Evolutionary conservation across 129 eudicot genomes (phyloP), one percentile per base, ranked within the genome.

Genomic region (Lactuca sativa): DNA sequence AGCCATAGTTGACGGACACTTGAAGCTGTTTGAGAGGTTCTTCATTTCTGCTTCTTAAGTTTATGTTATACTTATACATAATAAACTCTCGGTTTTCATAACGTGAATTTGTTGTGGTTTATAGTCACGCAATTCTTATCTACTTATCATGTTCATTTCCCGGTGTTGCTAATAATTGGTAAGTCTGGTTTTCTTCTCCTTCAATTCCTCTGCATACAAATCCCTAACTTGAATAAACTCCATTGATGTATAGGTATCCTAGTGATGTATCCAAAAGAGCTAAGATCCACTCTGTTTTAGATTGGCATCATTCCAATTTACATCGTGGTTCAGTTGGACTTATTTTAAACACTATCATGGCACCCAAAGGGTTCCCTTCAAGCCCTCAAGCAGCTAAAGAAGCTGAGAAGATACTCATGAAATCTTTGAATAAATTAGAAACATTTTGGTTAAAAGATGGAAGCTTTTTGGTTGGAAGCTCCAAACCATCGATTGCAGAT

Each of bases 401-500:
- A 76, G 90, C 73, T 47, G 84, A 88, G 37, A 78, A 81, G 61
- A 33, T 84, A 57, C 82, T 91, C 44, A 12, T 55, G 40, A 56
- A 62, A 60, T 88, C 97, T 12, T 86, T 91, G 66, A 0, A 25
- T 25, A 25, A 25, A 25, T 25, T 25, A 25, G 30, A 25, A 25
- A 25, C 30, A 0, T 25, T 80, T 54, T 90, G 95, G 95, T 85
- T 90, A 48, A 77, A 87, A 69, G 89, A 82, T 47, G 89, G 89
- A 0, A 59, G 61, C 6, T 84, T 86, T 74, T 77, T 92, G 82
- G 82, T 80, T 10, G 96, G 96, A 53, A 79, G 79, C 61, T 49
- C 70, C 0, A 75, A 84, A 80, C 97, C 97, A 64, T 88, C 97
- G 7, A 84, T 92, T 57, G 97, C 95, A 63, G 97, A 92, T 79